Percentiles rank a stretch among this genome's conserved stretches.
phyloP scores from a whole-genome alignment of 208 protist genomes.

The Leishmania amazonensis region DNA sequence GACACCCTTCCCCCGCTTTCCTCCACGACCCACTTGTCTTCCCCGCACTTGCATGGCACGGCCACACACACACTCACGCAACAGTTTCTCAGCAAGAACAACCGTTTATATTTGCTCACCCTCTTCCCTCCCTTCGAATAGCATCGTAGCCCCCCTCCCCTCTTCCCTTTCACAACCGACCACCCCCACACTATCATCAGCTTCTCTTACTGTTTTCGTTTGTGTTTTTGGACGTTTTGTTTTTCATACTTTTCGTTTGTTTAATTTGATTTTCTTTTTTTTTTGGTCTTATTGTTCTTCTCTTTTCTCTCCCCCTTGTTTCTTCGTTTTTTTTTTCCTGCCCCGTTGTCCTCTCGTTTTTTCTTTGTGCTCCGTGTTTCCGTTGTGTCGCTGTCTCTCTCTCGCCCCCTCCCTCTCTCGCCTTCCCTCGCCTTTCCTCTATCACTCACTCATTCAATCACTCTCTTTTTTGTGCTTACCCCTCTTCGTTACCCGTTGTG shows the following conservation, averaged over 20 bases:
- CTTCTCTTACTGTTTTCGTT: conserved; percentile 4
- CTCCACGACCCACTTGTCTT: background rate
- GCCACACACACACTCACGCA: background rate
- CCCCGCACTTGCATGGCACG: background rate
- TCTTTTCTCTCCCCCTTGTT: background rate
- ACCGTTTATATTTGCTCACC: conserved; percentile 6
- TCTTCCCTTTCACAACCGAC: background rate
- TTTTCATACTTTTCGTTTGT: background rate
- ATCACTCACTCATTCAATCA: conserved; percentile 13
- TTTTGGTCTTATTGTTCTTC: background rate
- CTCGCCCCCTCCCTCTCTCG: background rate
- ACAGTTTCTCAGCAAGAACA: conserved; percentile 3
- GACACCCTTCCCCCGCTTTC: background rate
- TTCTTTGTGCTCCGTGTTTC: background rate
- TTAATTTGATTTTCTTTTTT: background rate
- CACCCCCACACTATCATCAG: conserved; percentile 5
- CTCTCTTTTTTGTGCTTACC: background rate
- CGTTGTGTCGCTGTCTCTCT: background rate
- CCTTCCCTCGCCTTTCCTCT: background rate
- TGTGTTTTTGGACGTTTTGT: background rate
- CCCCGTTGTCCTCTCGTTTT: background rate
- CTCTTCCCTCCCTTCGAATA: background rate
- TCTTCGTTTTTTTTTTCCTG: background rate
- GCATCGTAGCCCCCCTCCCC: background rate
- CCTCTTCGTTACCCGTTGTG: background rate